A percentile compares a stretch with the other conserved stretches of the same genome.
Evolutionary conservation across 805 yeast species (phyloP).

Genomic region (Maudiozyma pseudohumilis): DNA sequence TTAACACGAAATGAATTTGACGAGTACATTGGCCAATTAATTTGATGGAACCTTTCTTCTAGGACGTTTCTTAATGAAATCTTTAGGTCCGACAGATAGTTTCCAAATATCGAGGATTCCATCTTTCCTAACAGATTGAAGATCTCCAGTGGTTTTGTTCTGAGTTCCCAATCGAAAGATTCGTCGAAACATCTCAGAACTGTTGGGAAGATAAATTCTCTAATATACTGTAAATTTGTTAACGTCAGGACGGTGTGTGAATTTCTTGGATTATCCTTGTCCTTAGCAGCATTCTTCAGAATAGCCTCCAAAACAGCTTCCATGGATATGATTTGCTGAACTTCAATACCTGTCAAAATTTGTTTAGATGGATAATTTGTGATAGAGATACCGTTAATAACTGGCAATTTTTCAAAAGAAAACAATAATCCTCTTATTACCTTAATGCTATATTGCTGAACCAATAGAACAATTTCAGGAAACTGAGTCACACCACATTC

Average conservation of each 20-base stretch:
- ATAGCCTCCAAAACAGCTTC: constrained; percentile 40
- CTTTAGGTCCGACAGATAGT: constrained; percentile 42
- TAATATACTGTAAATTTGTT: constrained; percentile 43
- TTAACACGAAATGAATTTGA: constrained; percentile 33
- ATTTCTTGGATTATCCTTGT: constrained; percentile 32
- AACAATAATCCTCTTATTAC: constrained; percentile 28
- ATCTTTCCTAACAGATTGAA: constrained; percentile 37
- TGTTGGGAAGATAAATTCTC: constrained; percentile 37
- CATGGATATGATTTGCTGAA: constrained; percentile 34
- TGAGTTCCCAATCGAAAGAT: constrained; percentile 38
- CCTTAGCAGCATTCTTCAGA: constrained; percentile 33
- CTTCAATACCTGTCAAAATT: constrained; percentile 31
- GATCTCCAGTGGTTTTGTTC: constrained; percentile 36
- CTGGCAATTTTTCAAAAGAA: constrained; percentile 28
- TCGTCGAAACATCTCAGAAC: constrained; percentile 41
- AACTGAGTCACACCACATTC: constrained; percentile 31
- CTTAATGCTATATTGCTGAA: constrained; percentile 29
- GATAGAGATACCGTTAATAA: constrained; percentile 29
- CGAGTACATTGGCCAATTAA: constrained; percentile 35
- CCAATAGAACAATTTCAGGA: constrained; percentile 29
- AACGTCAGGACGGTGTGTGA: constrained; percentile 42
- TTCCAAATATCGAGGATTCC: constrained; percentile 45
- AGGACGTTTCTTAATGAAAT: constrained; percentile 32
- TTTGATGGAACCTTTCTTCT: constrained; percentile 31
- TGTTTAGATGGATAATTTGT: constrained; percentile 31